phyloP scores from a whole-genome alignment of 2,329 filamentous ascomycete genomes.

The Calonectria pseudoreteaudii region DNA sequence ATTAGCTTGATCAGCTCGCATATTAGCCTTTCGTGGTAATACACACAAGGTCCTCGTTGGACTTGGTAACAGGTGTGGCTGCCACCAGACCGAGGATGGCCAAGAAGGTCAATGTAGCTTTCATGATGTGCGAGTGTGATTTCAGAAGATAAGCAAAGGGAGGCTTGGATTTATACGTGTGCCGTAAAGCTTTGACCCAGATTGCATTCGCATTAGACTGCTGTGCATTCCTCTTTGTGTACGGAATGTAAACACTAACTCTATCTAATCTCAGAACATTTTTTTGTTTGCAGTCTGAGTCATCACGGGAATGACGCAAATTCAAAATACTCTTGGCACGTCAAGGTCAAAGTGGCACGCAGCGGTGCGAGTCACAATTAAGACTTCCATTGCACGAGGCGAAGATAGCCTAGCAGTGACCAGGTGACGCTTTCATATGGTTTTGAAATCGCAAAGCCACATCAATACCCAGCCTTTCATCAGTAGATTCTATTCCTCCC shows the following conservation, averaged over 20 bases:
- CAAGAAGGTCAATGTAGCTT: neutral
- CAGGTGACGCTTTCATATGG: no score
- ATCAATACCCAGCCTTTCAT: no score
- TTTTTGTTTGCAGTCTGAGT: neutral
- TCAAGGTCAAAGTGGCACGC: neutral
- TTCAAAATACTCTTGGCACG: neutral
- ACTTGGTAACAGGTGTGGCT: neutral
- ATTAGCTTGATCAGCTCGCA: neutral
- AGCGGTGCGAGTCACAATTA: no score
- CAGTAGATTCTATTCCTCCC: no score
- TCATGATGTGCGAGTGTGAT: neutral
- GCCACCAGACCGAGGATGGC: neutral
- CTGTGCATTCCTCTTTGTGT: neutral
- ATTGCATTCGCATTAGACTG: neutral
- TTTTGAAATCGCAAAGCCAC: no score
- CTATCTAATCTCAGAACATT: no score
- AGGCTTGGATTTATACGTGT: neutral
- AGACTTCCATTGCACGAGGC: no score
- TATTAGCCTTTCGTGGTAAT: neutral
- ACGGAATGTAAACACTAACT: neutral
- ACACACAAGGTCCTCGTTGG: neutral
- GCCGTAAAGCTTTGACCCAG: neutral
- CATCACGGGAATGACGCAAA: neutral
- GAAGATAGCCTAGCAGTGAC: neutral
- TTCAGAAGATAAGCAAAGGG: neutral